phyloP scores from a whole-genome alignment of 306 rosid species.

The Carpinus fangiana region DNA sequence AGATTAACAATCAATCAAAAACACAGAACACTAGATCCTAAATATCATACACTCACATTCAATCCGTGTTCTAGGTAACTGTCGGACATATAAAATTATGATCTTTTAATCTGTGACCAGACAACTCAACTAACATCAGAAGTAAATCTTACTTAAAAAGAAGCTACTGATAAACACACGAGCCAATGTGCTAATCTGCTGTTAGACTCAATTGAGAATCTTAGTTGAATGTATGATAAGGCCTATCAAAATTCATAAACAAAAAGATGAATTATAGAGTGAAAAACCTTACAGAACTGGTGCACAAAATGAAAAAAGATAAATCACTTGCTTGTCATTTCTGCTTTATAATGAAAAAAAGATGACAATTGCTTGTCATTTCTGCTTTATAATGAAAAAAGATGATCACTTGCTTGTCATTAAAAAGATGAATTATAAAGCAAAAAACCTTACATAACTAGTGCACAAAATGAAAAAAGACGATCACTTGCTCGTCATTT shows the following conservation, averaged over 20 bases:
- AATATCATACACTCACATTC: no score
- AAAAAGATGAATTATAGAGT: neutral
- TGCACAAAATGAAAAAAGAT: constrained; percentile 4
- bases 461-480: no score
- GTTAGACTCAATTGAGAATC: neutral
- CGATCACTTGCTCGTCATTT: no score
- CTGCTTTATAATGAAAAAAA: no score
- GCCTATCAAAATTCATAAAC: neutral
- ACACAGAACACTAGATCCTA: no score
- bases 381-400: neutral
- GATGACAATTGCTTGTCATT: constrained; percentile 3
- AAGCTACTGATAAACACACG: neutral
- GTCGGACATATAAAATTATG: neutral
- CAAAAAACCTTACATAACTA: no score
- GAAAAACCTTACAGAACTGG: neutral
- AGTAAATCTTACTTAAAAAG: neutral
- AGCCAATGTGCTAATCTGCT: neutral
- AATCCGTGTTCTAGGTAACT: no score
- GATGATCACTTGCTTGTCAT: constrained; percentile 3
- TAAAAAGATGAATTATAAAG: neutral
- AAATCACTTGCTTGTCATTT: constrained; percentile 16
- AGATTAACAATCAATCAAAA: no score
- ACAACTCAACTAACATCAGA: neutral
- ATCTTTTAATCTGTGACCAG: neutral
- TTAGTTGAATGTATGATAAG: neutral